Evolutionary conservation across 176 grass and related monocot species (phyloP), one percentile per base, ranked within the genome.

Genomic region (Eleusine indica): DNA sequence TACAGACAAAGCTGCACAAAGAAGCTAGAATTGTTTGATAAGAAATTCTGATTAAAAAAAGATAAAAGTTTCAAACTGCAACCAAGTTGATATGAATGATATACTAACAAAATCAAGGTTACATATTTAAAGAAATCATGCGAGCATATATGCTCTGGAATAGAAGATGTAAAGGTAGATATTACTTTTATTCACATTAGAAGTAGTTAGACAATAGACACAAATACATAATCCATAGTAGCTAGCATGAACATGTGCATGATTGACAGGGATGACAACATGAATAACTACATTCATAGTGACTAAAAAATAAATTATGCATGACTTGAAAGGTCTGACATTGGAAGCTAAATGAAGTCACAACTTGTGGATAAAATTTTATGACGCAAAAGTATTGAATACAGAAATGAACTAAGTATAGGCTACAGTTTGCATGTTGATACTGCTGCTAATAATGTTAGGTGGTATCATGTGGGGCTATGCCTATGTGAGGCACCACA

Each of bases 1-100:
- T 90, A 95, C 2, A 91, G 91, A 75, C 49, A 85, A 83, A 91
- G 80, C 96, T 98, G 87, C 67, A 83, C 87, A 61, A 19, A 74
- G 82, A n/a, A 38, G 49, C 46, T 69, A 85, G 1, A 79, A 57
- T 75, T 1, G 48, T 79, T 54, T 75, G 75, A 64, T 8, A 42
- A 48, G 19, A 70, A 83, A 53, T 41, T 77, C 41, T 63, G 11
- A 46, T 47, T 52, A 76, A 58, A 88, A 78, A 58, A 88, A 78
- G 19, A 47, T 30, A 17, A 70, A 66, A 37, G 5, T 3, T 77
- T 68, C 79, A 51, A n/a, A 81, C 21, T 29, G 4, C 8, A 68
- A 87, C 58, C 64, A 81, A 70, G 46, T 41, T 38, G 47, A 30
- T 58, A 72, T 39, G 28, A 51, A 29, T 70, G 19, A 35, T 18